These are phyloP conservation scores for Candolleomyces aberdarensis DNA, from an alignment of 768 basidiomycete species.

Conservation along the genomic window DNA sequence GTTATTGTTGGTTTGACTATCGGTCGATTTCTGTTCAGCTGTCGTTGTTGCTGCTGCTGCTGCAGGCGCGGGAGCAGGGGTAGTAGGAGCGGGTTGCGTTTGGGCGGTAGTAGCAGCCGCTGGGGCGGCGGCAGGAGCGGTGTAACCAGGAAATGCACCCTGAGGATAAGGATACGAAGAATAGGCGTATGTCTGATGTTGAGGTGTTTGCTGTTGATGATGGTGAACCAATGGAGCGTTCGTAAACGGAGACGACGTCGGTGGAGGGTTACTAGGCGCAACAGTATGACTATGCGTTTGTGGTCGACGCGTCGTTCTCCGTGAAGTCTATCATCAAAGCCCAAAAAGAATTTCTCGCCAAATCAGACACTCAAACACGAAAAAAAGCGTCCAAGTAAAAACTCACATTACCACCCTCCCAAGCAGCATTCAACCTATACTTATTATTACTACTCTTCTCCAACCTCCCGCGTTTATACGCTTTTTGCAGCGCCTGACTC, in stretches of 20 bases:
- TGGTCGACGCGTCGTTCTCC: slow-evolving; percentile 76
- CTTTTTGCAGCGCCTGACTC: slow-evolving; percentile 86
- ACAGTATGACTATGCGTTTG: slow-evolving; percentile 48
- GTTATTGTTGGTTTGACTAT: slow-evolving; percentile 25
- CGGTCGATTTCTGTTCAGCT: slow-evolving; percentile 29
- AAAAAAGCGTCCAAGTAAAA: background rate
- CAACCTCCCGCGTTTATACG: slow-evolving; percentile 76
- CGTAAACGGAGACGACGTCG: slow-evolving; percentile 51
- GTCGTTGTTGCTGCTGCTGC: slow-evolving; percentile 9
- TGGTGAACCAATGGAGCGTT: slow-evolving; percentile 47
- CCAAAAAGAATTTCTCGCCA: background rate
- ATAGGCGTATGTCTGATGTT: slow-evolving; percentile 29
- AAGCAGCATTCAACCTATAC: slow-evolving; percentile 70
- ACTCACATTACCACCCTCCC: slow-evolving; percentile 82
- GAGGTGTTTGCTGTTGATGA: slow-evolving; percentile 21
- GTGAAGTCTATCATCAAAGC: slow-evolving; percentile 53
- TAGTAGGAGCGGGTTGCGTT: slow-evolving; percentile 9
- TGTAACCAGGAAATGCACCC: slow-evolving; percentile 14
- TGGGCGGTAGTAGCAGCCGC: slow-evolving; percentile 12
- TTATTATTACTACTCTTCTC: slow-evolving; percentile 72
- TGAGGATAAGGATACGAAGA: slow-evolving; percentile 34
- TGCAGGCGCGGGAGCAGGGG: slow-evolving; percentile 10
- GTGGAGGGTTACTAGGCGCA: slow-evolving; percentile 17
- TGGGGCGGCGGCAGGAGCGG: slow-evolving; percentile 19
- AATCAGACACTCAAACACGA: slow-evolving; percentile 3